Conservation (phyloP, 164 flowering plant species). For the Nelumbo lutea region DNA sequence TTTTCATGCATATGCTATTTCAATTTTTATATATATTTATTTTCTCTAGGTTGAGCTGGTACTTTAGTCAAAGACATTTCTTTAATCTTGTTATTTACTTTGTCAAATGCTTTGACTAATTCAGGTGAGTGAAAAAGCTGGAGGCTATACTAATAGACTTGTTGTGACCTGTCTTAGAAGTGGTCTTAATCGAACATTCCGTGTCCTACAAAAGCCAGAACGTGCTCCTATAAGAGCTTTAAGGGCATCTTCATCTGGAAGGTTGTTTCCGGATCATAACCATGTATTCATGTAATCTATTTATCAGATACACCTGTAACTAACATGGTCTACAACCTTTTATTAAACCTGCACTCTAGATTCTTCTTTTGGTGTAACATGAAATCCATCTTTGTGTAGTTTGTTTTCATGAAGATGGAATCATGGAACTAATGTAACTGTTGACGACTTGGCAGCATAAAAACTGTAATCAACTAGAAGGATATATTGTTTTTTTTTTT, state of each 20-base stretch:
- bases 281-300: background rate
- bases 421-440: background rate
- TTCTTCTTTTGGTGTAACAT: background rate
- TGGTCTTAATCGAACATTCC: slow-evolving; percentile 84
- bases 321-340: background rate
- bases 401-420: slow-evolving; percentile 1
- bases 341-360: background rate
- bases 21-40: no score
- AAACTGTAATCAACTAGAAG: background rate
- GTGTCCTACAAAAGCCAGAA: slow-evolving; percentile 91
- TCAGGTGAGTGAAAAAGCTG: slow-evolving; percentile 88
- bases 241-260: slow-evolving; percentile 98
- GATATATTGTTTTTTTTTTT: background rate
- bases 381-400: background rate
- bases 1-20: no score
- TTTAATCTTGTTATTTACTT: background rate
- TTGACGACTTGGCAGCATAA: background rate
- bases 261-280: slow-evolving; percentile 36
- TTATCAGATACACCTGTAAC: background rate
- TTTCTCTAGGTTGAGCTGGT: background rate
- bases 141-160: slow-evolving; percentile 82
- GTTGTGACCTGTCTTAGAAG: slow-evolving; percentile 90
- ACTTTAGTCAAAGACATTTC: background rate
- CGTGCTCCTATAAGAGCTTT: slow-evolving; percentile 95
- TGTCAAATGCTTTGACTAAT: slow-evolving; percentile 13